Evolutionary conservation across 2,329 filamentous ascomycete species (phyloP), one percentile per base, ranked within the genome.

Genomic region (Exophiala spinifera): DNA sequence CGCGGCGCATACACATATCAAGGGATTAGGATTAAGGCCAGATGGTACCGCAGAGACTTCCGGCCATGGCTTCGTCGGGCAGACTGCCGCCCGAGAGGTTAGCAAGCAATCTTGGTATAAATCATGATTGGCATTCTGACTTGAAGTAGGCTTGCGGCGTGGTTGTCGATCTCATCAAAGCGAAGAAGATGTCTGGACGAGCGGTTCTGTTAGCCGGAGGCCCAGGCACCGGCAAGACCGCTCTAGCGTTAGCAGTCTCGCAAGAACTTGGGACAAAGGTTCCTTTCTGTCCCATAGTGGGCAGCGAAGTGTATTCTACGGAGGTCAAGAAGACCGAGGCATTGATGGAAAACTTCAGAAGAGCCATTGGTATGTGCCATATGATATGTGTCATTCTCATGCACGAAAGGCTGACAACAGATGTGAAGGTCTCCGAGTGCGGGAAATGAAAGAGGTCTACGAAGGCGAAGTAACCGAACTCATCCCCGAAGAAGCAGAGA

Each of bases 281-380:
- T 53, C 94, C 94, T 5, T 99, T 99, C 72, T 96, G 94, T 73
- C 91, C 92, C 36, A 97, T 99, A 69, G 94, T 96, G 49, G 94
- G 91, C 65, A 96, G 91, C 78, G 94, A 99, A 74, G 88, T 99
- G 66, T 99, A 96, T 77, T 96, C 90, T 64, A 87, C 92, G 43
- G 94, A 99, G 74, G 91, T 99, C 61, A 99, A 99, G 84, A 99
- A 99, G 84, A 99, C 94, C 46, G 94, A 99, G 74, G 88, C 95
- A 63, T 77, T 99, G 70, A 97, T 97, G 94, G 94, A 99, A 80
- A 97, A 97, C 77, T 99, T 99, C 74, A 84, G 94, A 70, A 82
- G 94, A 69, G 94, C 94, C 55, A 99, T 99, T 72, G 94, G 92
- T 82, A 75, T 10, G 28, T 31, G 28, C 28, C 7, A 31, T 10